Conservation (phyloP, 345 rosid genomes). For the Litchi chinensis region DNA sequence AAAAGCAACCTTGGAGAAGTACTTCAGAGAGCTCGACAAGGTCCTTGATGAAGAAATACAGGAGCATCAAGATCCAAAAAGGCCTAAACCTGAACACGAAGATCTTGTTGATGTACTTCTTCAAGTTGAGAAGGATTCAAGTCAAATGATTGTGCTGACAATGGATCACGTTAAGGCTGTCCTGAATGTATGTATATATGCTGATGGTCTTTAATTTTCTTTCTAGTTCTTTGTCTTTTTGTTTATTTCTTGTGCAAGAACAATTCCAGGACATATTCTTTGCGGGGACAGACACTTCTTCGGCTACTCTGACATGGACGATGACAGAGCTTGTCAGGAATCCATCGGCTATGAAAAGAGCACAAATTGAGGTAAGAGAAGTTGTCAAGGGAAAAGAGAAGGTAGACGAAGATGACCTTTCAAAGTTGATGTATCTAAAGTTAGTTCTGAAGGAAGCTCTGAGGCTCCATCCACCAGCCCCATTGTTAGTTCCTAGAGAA, state of each 20-base stretch:
- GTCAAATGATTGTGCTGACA: constrained; percentile 17
- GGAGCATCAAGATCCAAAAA: constrained; percentile 34
- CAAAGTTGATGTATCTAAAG: constrained; percentile 31
- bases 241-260: background rate
- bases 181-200: constrained; percentile 22
- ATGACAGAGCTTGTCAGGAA: constrained; percentile 41
- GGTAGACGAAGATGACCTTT: constrained; percentile 40
- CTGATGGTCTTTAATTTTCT: no score
- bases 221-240: background rate
- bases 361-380: constrained; percentile 36
- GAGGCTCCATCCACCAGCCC: constrained; percentile 45
- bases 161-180: constrained; percentile 32
- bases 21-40: constrained; percentile 38
- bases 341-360: constrained; percentile 35
- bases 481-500: constrained; percentile 42
- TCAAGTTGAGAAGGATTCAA: constrained; percentile 26
- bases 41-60: constrained; percentile 33
- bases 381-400: constrained; percentile 20
- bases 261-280: constrained; percentile 40
- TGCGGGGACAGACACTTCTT: constrained; percentile 43
- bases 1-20: constrained; percentile 27
- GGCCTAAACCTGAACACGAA: constrained; percentile 31
- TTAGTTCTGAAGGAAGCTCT: constrained; percentile 35
- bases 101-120: constrained; percentile 41
- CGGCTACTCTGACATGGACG: constrained; percentile 38